phyloP scores from a whole-genome alignment of 495 filamentous ascomycete species.

The Penicillium samsonianum region DNA sequence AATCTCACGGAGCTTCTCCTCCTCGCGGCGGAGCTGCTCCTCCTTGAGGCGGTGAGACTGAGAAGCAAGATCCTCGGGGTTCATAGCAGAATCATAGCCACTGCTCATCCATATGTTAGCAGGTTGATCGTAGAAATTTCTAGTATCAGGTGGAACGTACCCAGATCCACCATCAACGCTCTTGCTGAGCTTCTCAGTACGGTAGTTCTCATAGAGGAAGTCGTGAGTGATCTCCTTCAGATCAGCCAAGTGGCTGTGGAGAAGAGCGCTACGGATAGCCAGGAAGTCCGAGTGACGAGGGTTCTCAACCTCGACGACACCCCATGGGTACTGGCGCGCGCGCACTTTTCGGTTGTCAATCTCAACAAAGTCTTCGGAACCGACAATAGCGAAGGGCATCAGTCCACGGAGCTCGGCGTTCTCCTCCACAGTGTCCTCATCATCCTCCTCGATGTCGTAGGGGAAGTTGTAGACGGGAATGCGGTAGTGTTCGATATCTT shows the following conservation, averaged over 20 bases:
- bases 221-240: slow-evolving; percentile 99
- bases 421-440: slow-evolving; percentile 98
- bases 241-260: slow-evolving; percentile 96
- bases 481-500: slow-evolving; percentile 99
- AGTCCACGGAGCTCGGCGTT: slow-evolving; percentile 94
- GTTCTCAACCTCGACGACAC: slow-evolving; percentile 98
- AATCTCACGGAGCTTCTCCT: slow-evolving; percentile 99
- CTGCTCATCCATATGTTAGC: slow-evolving; percentile 39
- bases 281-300: slow-evolving; percentile 98
- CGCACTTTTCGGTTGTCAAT: slow-evolving; percentile 89
- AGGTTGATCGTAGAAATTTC: background rate
- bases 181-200: slow-evolving; percentile 99
- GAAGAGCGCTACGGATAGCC: slow-evolving; percentile 90
- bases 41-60: slow-evolving; percentile 99
- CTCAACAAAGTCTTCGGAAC: slow-evolving; percentile 92
- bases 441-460: slow-evolving; percentile 99
- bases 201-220: slow-evolving; percentile 99
- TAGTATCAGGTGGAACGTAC: slow-evolving; percentile 57
- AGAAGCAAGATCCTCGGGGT: slow-evolving; percentile 93
- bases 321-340: slow-evolving; percentile 97
- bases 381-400: slow-evolving; percentile 99
- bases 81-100: slow-evolving; percentile 79
- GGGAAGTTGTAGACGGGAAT: slow-evolving; percentile 99
- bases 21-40: slow-evolving; percentile 96
- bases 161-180: slow-evolving; percentile 87